Conservation (phyloP, 2,329 filamentous ascomycete species). For the Didymella arachidicola region DNA sequence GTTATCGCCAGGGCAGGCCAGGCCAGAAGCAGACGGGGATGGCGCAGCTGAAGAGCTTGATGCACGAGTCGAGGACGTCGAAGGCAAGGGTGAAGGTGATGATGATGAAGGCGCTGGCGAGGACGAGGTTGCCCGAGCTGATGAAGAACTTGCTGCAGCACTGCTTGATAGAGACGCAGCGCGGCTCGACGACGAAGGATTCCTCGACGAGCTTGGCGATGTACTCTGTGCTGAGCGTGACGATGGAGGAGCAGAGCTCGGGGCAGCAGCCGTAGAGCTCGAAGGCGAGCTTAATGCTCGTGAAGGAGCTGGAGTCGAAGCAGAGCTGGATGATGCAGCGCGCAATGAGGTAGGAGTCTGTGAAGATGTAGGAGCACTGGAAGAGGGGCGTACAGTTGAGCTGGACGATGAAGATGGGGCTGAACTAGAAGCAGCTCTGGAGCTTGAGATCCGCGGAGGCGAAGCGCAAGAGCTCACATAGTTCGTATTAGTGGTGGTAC, state of each 20-base stretch:
- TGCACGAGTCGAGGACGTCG: neutral
- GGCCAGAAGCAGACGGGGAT: neutral
- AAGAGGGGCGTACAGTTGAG: neutral
- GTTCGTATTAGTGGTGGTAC: conserved; percentile 10
- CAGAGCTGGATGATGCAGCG: neutral
- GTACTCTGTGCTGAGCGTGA: neutral
- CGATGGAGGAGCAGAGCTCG: neutral
- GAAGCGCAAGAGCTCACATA: conserved; percentile 12
- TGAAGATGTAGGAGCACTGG: neutral
- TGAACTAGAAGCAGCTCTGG: neutral
- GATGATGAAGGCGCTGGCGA: neutral
- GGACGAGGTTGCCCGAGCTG: too few relatives aligned
- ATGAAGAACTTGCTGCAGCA: neutral
- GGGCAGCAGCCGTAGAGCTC: neutral
- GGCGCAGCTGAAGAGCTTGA: conserved; percentile 1
- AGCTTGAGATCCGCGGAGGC: neutral
- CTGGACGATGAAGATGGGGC: neutral
- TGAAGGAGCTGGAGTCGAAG: neutral
- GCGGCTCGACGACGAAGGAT: neutral
- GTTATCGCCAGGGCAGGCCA: conserved; percentile 1
- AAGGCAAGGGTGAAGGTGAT: neutral
- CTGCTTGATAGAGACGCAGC: neutral
- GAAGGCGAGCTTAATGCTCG: neutral
- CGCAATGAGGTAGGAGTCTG: neutral
- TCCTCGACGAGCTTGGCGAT: too few relatives aligned